phyloP scores from a whole-genome alignment of 2,329 filamentous ascomycete genomes.

The Fusarium sp. region DNA sequence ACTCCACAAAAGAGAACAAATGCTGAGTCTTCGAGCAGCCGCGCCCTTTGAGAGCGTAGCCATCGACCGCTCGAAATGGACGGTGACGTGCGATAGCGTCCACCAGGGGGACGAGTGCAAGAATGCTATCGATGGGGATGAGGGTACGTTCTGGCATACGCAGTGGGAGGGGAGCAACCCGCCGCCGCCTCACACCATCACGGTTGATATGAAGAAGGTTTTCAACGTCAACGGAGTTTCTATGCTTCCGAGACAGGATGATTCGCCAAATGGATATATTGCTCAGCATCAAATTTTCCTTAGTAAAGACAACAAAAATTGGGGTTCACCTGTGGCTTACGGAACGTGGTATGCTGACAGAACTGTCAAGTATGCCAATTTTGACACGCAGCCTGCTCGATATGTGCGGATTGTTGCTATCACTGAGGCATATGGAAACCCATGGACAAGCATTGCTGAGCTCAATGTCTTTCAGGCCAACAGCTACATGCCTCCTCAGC shows the following conservation, averaged over 20 bases:
- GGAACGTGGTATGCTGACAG: constrained; percentile 34
- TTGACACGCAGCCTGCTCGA: constrained; percentile 26
- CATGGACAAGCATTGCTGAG: constrained; percentile 33
- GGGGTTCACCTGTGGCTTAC: constrained; percentile 28
- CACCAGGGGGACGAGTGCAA: constrained; percentile 20
- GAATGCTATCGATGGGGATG: constrained; percentile 23
- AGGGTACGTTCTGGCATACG: constrained; percentile 23
- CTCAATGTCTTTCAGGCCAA: constrained; percentile 30
- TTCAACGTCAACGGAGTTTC: constrained; percentile 32
- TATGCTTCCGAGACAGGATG: constrained; percentile 36
- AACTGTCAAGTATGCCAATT: constrained; percentile 34
- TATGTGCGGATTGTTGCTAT: constrained; percentile 24
- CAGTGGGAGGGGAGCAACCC: constrained; percentile 20
- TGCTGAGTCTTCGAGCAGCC: constrained; percentile 32
- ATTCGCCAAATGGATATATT: constrained; percentile 18
- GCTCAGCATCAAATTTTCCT: constrained; percentile 17
- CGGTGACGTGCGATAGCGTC: constrained; percentile 27
- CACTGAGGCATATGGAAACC: constrained; percentile 9
- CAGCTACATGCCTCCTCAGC: constrained; percentile 1
- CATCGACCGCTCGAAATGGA: constrained; percentile 29
- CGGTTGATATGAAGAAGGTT: constrained; percentile 28
- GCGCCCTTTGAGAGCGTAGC: constrained; percentile 13
- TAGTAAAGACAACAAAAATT: constrained; percentile 25
- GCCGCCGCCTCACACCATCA: constrained; percentile 32
- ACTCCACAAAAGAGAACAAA: neutral